Conservation (phyloP, 2,329 filamentous ascomycete genomes). For the Ophiostoma ulmi region DNA sequence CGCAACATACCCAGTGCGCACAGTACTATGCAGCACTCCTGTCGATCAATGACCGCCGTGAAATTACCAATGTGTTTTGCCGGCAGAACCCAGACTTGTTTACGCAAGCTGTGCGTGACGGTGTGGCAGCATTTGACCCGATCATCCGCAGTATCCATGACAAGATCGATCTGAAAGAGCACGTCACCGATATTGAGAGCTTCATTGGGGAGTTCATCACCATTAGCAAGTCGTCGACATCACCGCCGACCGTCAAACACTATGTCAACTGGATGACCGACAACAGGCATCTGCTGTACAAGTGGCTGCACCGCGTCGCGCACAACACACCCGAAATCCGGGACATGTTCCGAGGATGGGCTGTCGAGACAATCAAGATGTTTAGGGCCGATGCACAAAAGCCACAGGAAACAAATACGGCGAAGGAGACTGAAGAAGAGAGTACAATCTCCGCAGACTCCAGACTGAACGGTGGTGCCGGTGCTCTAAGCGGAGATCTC, state of each 20-base stretch:
- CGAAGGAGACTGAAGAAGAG: neutral
- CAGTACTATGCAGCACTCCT: constrained; percentile 68
- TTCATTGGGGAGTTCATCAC: constrained; percentile 70
- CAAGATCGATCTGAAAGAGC: constrained; percentile 63
- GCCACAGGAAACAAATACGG: neutral
- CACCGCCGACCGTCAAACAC: constrained; percentile 61
- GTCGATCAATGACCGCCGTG: constrained; percentile 66
- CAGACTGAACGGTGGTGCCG: constrained; percentile 35
- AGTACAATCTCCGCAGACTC: neutral
- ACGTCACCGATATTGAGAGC: constrained; percentile 59
- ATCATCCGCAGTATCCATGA: constrained; percentile 69
- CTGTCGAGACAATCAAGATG: constrained; percentile 50
- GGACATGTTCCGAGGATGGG: constrained; percentile 57
- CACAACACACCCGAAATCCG: constrained; percentile 63
- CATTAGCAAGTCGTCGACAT: constrained; percentile 38
- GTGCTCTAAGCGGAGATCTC: constrained; percentile 40
- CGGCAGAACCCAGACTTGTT: constrained; percentile 64
- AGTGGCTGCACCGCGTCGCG: constrained; percentile 65
- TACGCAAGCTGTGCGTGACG: constrained; percentile 62
- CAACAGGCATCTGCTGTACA: constrained; percentile 60
- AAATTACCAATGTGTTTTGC: constrained; percentile 63
- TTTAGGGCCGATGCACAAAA: constrained; percentile 40
- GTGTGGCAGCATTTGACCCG: constrained; percentile 64
- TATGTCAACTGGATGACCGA: constrained; percentile 62
- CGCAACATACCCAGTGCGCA: constrained; percentile 59